phyloP scores from a whole-genome alignment of 306 rosid species.

The Vicia villosa region DNA sequence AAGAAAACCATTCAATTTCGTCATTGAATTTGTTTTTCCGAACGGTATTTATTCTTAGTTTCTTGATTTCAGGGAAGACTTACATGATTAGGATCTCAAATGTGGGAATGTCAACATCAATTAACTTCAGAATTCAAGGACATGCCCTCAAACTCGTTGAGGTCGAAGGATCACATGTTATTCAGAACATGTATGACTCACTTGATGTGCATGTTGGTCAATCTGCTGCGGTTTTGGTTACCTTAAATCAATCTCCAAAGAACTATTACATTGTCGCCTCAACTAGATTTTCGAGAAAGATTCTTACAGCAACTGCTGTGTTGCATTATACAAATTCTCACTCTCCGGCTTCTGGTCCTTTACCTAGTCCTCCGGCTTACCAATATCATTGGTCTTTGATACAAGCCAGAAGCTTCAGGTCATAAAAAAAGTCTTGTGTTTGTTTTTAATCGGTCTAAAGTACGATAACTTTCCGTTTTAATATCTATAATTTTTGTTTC shows the following conservation, averaged over 20 bases:
- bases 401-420: slow-evolving; percentile 96
- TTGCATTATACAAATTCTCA: slow-evolving; percentile 87
- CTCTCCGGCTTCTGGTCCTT: slow-evolving; percentile 71
- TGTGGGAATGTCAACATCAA: slow-evolving; percentile 81
- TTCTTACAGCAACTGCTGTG: slow-evolving; percentile 64
- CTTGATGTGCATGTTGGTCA: slow-evolving; percentile 97
- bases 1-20: background rate
- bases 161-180: slow-evolving; percentile 88
- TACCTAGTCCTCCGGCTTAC: slow-evolving; percentile 68
- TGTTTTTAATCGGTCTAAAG: too few species aligned
- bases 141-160: slow-evolving; percentile 80
- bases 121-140: slow-evolving; percentile 86
- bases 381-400: slow-evolving; percentile 75
- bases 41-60: slow-evolving; percentile 10
- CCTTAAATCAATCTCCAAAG: slow-evolving; percentile 75
- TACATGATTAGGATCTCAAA: slow-evolving; percentile 89
- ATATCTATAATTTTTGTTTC: slow-evolving; percentile 17
- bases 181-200: slow-evolving; percentile 78
- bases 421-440: background rate
- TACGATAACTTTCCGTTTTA: background rate
- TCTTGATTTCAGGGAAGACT: slow-evolving; percentile 77
- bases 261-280: slow-evolving; percentile 90
- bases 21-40: background rate
- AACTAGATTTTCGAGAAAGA: slow-evolving; percentile 64
- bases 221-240: slow-evolving; percentile 70